Evolutionary conservation across 495 filamentous ascomycete genomes (phyloP).

Genomic region (Penicillium coffeae): DNA sequence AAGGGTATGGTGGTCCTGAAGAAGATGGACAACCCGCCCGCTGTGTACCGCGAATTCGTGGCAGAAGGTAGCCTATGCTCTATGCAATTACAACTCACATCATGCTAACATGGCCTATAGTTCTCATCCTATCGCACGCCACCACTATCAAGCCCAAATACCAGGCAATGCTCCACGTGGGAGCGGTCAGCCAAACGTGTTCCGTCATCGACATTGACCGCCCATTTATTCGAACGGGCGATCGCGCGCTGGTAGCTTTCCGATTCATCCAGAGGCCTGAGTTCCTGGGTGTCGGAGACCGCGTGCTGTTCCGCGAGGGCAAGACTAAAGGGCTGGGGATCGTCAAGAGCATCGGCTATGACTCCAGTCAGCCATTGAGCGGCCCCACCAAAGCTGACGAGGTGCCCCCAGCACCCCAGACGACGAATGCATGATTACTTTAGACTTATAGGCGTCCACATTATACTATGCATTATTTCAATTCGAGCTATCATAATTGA

Average conservation of each 20-base stretch:
- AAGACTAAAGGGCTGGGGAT: conserved; percentile 94
- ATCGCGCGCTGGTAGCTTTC: conserved; percentile 88
- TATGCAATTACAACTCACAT: neutral
- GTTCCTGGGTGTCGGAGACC: conserved; percentile 82
- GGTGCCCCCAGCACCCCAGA: neutral
- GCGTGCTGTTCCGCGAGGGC: conserved; percentile 90
- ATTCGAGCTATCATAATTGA: too few relatives aligned
- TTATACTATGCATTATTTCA: too few relatives aligned
- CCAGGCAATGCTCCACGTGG: conserved; percentile 97
- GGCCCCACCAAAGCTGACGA: conserved; percentile 15
- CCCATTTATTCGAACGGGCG: conserved; percentile 91
- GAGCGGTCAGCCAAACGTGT: conserved; percentile 91
- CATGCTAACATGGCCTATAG: conserved; percentile 38
- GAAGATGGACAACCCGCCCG: conserved; percentile 68
- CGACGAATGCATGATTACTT: neutral
- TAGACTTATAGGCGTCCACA: too few relatives aligned
- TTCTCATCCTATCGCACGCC: conserved; percentile 90
- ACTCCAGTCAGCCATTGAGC: conserved; percentile 57
- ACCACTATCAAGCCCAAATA: conserved; percentile 99
- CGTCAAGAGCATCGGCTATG: conserved; percentile 88
- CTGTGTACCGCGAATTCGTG: conserved; percentile 88
- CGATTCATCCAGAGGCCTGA: conserved; percentile 95
- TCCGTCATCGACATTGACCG: conserved; percentile 97
- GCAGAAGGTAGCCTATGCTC: conserved; percentile 62
- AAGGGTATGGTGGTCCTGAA: conserved; percentile 98